Percentiles rank a stretch among this genome's conserved stretches.
These are phyloP conservation scores for Rosa rugosa DNA, from an alignment of 306 rosid species.

Conservation along the genomic window DNA sequence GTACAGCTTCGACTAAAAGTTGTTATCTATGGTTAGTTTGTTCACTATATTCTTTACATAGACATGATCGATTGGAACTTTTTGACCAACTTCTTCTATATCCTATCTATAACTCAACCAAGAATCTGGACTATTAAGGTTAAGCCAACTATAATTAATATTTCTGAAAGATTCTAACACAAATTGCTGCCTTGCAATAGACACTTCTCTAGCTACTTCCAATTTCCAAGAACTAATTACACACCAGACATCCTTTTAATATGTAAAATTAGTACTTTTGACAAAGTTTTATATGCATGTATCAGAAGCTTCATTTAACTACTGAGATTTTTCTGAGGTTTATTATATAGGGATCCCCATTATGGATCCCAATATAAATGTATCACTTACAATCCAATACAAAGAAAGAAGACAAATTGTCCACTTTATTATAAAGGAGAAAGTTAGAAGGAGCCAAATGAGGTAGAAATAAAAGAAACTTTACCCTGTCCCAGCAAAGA, in stretches of 20 bases:
- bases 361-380: neutral
- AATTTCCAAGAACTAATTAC: neutral
- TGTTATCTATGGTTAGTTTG: neutral
- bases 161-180: neutral
- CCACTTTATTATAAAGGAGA: neutral
- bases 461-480: neutral
- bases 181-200: no score
- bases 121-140: neutral
- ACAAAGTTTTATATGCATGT: neutral
- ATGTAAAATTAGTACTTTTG: neutral
- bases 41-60: neutral
- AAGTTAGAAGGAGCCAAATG: neutral
- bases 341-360: neutral
- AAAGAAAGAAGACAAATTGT: neutral
- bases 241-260: neutral
- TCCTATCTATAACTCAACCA: neutral
- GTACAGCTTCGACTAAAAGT: neutral
- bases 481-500: slow-evolving; percentile 73
- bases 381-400: neutral
- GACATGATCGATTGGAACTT: neutral
- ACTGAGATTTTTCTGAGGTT: neutral
- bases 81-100: neutral
- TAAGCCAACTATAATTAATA: neutral
- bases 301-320: neutral
- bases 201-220: neutral